Conservation (phyloP, 1,284 basidiomycete genomes). For the Heterobasidion irregulare region DNA sequence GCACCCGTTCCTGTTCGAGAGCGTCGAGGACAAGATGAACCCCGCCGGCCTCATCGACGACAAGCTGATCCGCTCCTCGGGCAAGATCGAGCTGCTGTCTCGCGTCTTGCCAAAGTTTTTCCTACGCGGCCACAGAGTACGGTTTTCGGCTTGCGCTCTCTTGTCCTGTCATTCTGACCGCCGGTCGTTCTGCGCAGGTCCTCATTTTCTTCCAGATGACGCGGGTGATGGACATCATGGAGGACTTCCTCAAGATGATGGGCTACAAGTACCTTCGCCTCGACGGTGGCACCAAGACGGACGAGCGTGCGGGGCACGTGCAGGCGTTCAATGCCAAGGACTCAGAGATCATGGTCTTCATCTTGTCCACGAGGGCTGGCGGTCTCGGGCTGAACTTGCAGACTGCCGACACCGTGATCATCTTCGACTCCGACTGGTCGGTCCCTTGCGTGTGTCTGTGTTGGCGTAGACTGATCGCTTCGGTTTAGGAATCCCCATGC, state of each 20-base stretch:
- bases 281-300: constrained; percentile 97
- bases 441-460: constrained; percentile 9
- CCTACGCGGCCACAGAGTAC: constrained; percentile 82
- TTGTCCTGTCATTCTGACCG: not conserved
- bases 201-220: constrained; percentile 99
- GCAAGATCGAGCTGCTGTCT: constrained; percentile 94
- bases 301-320: constrained; percentile 90
- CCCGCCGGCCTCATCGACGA: constrained; percentile 79
- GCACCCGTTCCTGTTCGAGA: constrained; percentile 94
- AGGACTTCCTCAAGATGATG: constrained; percentile 92
- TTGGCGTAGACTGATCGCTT: constrained; percentile 22
- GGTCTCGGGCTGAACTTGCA: constrained; percentile 97
- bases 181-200: constrained; percentile 40
- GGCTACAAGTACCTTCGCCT: constrained; percentile 90
- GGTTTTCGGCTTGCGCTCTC: constrained; percentile 12
- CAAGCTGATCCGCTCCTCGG: constrained; percentile 80
- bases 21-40: constrained; percentile 90
- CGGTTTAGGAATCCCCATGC: constrained; percentile 85
- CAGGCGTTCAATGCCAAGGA: constrained; percentile 87
- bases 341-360: constrained; percentile 92
- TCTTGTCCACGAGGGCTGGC: constrained; percentile 94
- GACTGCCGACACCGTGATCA: constrained; percentile 98
- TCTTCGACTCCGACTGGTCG: constrained; percentile 89
- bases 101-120: constrained; percentile 95
- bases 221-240: constrained; percentile 99